Base-by-base conservation (phyloP, 108 stramenopile genomes). In the Chaetoceros tenuissimus region DNA sequence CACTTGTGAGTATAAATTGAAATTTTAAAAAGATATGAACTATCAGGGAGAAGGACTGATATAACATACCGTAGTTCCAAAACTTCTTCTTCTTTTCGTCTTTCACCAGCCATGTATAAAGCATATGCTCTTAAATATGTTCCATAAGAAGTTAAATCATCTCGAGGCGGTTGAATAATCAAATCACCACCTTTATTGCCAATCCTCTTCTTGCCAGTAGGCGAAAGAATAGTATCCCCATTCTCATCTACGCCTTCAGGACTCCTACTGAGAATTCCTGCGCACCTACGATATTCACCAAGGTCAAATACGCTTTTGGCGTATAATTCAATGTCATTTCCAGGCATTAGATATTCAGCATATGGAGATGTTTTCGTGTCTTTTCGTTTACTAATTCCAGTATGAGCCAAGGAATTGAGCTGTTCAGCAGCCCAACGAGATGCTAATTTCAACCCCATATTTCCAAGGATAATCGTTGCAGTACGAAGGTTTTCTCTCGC, bases 71-170 rank as follows among this genome's bases (percentile, higher is more conserved):
- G 60, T 34, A 84, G 59, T 62, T 90, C 92, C 24, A 61, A 54
- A 18, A 79, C 62, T 52, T 80, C 78, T 64, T 89, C 86, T 68
- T 91, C 88, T 59, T 89, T 89, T 24, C 80, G 67, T 60, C 87
- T 86, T 71, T 97, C 96, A 5, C 96, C 96, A 8, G 94, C 92
- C 61, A 97, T 73, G 62, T 89, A 97, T 28, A 96, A 62, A 25
- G 87, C 72, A 77, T 89, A 96, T 5, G 90, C 93, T 47, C 93
- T 53, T 0, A 95, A 62, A 59, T 89, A 96, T 46, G 81, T 63
- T 16, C 82, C 87, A 46, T 65, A 62, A 0, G 74, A 44, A 13
- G 81, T 80, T 16, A 88, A 55, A 51, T 70, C 53, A 3, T 69
- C 26, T 3, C 52, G 51, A 2, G 87, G 85, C 8, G 80, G 77